Evolutionary conservation across 257 asterid species (phyloP), one percentile per base, ranked within the genome.

Genomic region (Avicennia marina): DNA sequence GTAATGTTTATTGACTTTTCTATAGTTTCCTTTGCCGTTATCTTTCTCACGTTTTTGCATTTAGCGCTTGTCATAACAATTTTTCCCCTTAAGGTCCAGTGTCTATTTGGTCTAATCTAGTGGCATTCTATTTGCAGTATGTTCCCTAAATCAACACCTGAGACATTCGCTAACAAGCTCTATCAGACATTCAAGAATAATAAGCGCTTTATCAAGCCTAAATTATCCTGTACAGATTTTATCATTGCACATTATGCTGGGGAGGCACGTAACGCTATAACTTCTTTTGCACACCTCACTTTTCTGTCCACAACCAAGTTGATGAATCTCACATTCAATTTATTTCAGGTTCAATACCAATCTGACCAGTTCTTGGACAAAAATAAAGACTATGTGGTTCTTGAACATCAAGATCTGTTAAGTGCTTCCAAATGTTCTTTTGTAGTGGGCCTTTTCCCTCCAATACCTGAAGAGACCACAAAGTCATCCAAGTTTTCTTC

Each of bases 371-470:
- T 91, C 73, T 69, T 91, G 74, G 98, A 91, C 87, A 91, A 91
- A 78, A 91, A 91, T 84, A 91, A 91, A 78, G 98, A 91, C 75
- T 91, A 91, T 43, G 91, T 91, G 65, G 96, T 91, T 71, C 84
- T 89, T 68, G 98, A 91, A 71, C 93, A 91, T 73, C 96, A 91
- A 73, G 98, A 91, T 81, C 78, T 91, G 57, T 78, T 91, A 77
- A 53, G 89, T 80, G 69, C 83, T 73, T 91, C 98, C 62, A 78
- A 74, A 60, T 91, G 98, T 70, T 22, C 86, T 65, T 91, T 91
- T 75, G 98, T 88, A 58, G 95, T 88, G n/a, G 98, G 94, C 46
- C 89, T 91, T 81, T 91, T 91, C 78, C 98, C 98, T 75, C 85
- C 81, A 65, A 52, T 84, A 62, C 68, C 73, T 60, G 98, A 91